A percentile compares a stretch with the other conserved stretches of the same genome.
These are phyloP conservation scores for Zygosaccharomyces rouxii DNA, from an alignment of 805 yeast species.

Conservation along the genomic window DNA sequence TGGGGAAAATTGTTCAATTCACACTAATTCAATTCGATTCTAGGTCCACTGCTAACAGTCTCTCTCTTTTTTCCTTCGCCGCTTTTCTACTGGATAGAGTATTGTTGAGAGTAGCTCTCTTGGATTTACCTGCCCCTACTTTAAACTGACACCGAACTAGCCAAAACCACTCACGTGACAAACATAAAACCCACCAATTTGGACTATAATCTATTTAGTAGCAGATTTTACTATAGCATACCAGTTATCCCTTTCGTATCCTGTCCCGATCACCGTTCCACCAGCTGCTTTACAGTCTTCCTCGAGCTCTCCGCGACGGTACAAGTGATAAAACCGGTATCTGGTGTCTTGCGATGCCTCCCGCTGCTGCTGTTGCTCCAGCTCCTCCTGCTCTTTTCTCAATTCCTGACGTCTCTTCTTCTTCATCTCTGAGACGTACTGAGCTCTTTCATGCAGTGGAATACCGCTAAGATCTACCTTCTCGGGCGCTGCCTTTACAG, in stretches of 20 bases:
- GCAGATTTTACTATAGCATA: conserved; percentile 53
- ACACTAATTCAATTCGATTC: neutral
- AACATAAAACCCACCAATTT: neutral
- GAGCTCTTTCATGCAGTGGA: conserved; percentile 30
- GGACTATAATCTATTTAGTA: neutral
- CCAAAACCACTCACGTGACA: conserved; percentile 1
- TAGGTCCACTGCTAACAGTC: neutral
- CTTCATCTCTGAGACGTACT: conserved; percentile 26
- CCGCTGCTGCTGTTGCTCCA: conserved; percentile 19
- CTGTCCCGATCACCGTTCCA: conserved; percentile 58
- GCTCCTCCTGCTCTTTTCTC: conserved; percentile 26
- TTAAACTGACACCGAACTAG: neutral
- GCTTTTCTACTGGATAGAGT: neutral
- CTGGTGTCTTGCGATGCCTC: conserved; percentile 43
- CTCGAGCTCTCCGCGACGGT: conserved; percentile 76
- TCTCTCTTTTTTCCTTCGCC: neutral
- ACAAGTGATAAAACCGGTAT: conserved; percentile 84
- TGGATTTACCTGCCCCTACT: neutral
- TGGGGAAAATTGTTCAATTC: neutral
- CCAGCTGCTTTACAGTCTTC: conserved; percentile 71
- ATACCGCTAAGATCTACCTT: conserved; percentile 28
- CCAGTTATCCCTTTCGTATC: conserved; percentile 96
- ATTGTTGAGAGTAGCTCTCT: neutral
- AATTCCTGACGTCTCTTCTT: conserved; percentile 26
- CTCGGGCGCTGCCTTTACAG: conserved; percentile 12